These are phyloP conservation scores for Phialophora chinensis DNA, from an alignment of 2,329 filamentous ascomycete species.

Conservation along the genomic window DNA sequence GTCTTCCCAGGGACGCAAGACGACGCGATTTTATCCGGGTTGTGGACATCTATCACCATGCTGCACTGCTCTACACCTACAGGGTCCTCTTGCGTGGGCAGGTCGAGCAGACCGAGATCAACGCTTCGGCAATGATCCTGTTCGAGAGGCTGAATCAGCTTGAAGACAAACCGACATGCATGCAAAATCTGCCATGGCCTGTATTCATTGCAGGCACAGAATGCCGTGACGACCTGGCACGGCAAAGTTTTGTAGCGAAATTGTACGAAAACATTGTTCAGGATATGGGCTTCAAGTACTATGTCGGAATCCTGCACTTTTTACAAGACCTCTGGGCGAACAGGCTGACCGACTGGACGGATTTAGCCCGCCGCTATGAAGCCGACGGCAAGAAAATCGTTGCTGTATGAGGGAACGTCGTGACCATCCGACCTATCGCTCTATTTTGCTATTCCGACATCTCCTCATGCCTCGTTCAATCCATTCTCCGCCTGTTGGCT, in stretches of 20 bases:
- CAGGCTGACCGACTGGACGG: slow-evolving; percentile 22
- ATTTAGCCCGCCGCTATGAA: slow-evolving; percentile 29
- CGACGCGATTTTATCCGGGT: slow-evolving; percentile 40
- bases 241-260: slow-evolving; percentile 26
- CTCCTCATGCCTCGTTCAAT: neutral
- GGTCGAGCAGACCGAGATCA: slow-evolving; percentile 21
- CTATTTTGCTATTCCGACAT: neutral
- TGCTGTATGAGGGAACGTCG: slow-evolving; percentile 26
- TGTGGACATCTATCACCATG: slow-evolving; percentile 42
- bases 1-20: slow-evolving; percentile 25
- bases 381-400: slow-evolving; percentile 29
- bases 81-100: slow-evolving; percentile 32
- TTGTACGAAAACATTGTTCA: slow-evolving; percentile 29
- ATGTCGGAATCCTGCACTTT: slow-evolving; percentile 31
- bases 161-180: slow-evolving; percentile 35
- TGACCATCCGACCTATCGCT: neutral
- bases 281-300: slow-evolving; percentile 35
- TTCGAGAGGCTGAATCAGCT: slow-evolving; percentile 34
- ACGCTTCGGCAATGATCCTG: slow-evolving; percentile 24
- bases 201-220: slow-evolving; percentile 42
- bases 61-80: slow-evolving; percentile 41
- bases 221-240: slow-evolving; percentile 28
- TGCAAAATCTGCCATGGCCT: slow-evolving; percentile 42
- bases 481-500: neutral
- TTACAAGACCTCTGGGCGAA: slow-evolving; percentile 33